These are phyloP conservation scores for Crithidia bombi DNA, from an alignment of 208 protist species.

Conservation along the genomic window DNA sequence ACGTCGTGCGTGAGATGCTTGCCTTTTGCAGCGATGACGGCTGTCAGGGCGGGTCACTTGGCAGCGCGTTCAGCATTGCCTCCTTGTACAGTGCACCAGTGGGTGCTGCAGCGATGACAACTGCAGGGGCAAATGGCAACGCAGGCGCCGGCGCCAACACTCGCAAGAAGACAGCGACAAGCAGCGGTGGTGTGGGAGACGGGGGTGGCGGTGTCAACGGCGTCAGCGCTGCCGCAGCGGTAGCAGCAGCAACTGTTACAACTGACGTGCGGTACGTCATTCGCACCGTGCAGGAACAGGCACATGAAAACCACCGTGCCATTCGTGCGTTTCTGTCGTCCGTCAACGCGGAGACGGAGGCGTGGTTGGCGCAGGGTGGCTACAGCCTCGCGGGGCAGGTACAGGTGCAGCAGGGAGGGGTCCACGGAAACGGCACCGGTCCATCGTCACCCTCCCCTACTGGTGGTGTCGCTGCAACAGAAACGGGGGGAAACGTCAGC, in stretches of 20 bases:
- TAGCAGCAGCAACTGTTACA: constrained; percentile 15
- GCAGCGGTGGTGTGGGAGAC: neutral
- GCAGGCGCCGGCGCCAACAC: constrained; percentile 11
- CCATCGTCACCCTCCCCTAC: neutral
- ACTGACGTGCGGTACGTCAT: constrained; percentile 28
- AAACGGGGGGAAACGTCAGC: neutral
- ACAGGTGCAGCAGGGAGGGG: constrained; percentile 2
- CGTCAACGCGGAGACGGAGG: constrained; percentile 18
- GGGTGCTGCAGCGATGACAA: constrained; percentile 9
- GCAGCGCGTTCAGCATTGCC: constrained; percentile 14
- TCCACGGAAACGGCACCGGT: neutral
- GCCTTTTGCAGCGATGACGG: constrained; percentile 37
- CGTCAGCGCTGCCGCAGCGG: constrained; percentile 2
- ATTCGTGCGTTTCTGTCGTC: constrained; percentile 25
- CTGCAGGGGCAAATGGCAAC: neutral
- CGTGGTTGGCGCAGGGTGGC: constrained; percentile 41
- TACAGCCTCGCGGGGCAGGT: constrained; percentile 19
- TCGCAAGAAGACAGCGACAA: constrained; percentile 1
- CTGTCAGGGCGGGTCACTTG: constrained; percentile 26
- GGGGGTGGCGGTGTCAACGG: neutral
- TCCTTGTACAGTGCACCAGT: constrained; percentile 7
- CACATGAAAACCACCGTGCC: constrained; percentile 14
- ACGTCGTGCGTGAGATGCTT: constrained; percentile 56
- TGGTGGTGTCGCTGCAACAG: neutral
- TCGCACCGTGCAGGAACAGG: constrained; percentile 23